phyloP scores from a whole-genome alignment of 148 eudicot species.

The Heliamphora exappendiculata region DNA sequence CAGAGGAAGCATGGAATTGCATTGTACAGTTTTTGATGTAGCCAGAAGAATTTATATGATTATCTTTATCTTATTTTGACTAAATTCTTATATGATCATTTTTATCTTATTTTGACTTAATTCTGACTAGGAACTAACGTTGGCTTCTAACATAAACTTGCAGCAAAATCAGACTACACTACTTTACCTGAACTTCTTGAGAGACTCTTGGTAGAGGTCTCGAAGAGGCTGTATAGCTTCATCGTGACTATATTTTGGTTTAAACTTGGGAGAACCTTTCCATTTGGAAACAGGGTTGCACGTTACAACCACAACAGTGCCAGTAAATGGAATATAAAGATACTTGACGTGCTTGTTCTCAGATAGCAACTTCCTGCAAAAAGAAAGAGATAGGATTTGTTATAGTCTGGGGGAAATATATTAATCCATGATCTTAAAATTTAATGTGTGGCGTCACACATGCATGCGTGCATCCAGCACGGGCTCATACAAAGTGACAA shows the following conservation, averaged over 20 bases:
- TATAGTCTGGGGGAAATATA: not conserved
- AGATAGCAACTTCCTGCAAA: constrained; percentile 72
- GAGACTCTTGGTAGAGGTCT: constrained; percentile 64
- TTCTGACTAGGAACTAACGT: not conserved
- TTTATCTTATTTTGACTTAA: not conserved
- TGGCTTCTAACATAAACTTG: not conserved
- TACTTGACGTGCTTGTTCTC: constrained; percentile 95
- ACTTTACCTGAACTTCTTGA: constrained; percentile 60
- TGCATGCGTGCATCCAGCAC: not conserved
- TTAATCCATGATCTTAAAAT: not conserved
- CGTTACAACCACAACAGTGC: constrained; percentile 85
- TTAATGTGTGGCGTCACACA: not conserved
- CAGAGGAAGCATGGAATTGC: not conserved
- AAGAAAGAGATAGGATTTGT: constrained; percentile 5
- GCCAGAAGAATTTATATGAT: not conserved
- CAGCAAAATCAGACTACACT: not conserved
- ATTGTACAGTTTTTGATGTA: not conserved
- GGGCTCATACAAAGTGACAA: too few relatives aligned
- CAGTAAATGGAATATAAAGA: constrained; percentile 83
- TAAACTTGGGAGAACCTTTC: constrained; percentile 63
- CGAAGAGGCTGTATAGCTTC: constrained; percentile 82
- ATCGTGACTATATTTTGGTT: constrained; percentile 72
- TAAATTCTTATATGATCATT: not conserved
- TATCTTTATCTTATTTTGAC: too few relatives aligned
- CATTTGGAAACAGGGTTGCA: constrained; percentile 86